Conservation (phyloP, 1,284 basidiomycete species). For the Tylopilus sp. region DNA sequence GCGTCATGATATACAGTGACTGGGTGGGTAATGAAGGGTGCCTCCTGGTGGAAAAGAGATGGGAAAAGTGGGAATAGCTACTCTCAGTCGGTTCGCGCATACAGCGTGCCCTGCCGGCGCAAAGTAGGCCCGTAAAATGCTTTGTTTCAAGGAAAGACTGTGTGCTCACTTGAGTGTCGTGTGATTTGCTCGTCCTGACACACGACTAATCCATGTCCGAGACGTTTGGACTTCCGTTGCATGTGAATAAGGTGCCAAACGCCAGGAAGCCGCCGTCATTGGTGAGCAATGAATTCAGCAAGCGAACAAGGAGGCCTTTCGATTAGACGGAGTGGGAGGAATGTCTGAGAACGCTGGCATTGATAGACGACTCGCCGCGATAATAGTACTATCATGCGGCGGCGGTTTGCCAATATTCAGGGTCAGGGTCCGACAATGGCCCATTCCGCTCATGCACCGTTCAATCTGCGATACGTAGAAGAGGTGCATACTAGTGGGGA, state of each 20-base stretch:
- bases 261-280: background rate
- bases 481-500: background rate
- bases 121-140: background rate
- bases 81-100: background rate
- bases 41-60: constrained; percentile 4
- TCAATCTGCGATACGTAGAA: background rate
- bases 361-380: background rate
- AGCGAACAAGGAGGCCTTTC: background rate
- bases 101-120: background rate
- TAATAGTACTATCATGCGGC: too few species aligned
- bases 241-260: background rate
- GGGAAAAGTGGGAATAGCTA: background rate
- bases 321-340: background rate
- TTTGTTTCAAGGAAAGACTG: too few species aligned
- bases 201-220: background rate
- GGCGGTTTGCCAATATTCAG: too few species aligned
- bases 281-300: background rate
- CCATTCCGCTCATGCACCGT: background rate
- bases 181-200: too few species aligned
- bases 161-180: background rate
- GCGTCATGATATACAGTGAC: background rate
- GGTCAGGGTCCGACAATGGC: background rate
- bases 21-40: background rate
- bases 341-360: background rate
- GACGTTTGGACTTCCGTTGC: too few species aligned